Base-by-base conservation (phyloP, 352 stramenopile genomes). In the Phytophthora sp. region DNA sequence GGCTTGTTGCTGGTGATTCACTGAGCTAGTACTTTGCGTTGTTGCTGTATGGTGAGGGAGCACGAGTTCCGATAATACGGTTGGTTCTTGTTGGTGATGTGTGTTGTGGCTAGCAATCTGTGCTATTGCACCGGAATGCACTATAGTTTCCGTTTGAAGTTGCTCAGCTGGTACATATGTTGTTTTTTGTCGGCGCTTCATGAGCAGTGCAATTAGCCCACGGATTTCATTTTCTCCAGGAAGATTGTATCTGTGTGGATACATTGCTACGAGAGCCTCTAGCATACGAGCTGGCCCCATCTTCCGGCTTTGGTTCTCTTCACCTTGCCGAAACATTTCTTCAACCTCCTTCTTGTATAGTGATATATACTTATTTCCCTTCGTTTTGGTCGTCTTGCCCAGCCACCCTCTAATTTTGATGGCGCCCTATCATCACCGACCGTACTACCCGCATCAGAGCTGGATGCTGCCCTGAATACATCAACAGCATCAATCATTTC, bases 331-430 rank as follows among this genome's bases (percentile, higher is more conserved):
- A 57, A 57, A 57, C 23, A 57, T 45, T 15, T 45, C 49, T 26
- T 39, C 23, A 38, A 57, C 39, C n/a, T 48, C 34, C 8, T 48
- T 35, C 15, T 45, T 27, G 24, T 45, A 57, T 17, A 39, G 8
- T 10, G 26, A 15, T 17, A 57, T 10, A 27, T 57, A 57, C 28
- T 48, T 45, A 45, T 45, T 13, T 39, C 15, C 2, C 34, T 24
- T 18, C 49, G 35, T 11, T 46, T 57, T 30, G 49, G 49, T 11
- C 49, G 49, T 28, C 15, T 34, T 23, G 48, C 48, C 48, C 48
- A 56, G 31, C 48, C 48, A 27, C 15, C 18, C 34, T 35, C n/a
- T 37, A 24, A 23, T 18, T 15, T n/a, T n/a, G n/a, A n/a, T n/a
- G n/a, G n/a, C n/a, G n/a, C n/a, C n/a, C n/a, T n/a, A n/a, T n/a